Percentiles rank a stretch among this genome's conserved stretches.
These are phyloP conservation scores for Farysia itapuensis DNA, from an alignment of 1,284 basidiomycete genomes.

Conservation along the genomic window DNA sequence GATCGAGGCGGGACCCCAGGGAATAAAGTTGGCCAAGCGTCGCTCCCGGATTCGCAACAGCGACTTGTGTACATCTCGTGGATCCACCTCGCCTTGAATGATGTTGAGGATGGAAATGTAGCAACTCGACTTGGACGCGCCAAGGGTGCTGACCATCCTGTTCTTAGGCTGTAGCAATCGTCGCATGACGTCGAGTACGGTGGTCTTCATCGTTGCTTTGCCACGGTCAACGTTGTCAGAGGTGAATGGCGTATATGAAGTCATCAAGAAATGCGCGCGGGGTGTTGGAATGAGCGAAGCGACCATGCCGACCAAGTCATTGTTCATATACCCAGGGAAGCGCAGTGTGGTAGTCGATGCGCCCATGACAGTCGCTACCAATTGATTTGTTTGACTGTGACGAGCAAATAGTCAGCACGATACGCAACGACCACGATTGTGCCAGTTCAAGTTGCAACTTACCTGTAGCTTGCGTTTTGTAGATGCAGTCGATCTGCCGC, in stretches of 20 bases:
- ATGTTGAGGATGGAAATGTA: slow-evolving; percentile 99
- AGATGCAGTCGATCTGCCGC: slow-evolving; percentile 86
- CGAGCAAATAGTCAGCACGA: not conserved
- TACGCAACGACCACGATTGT: too few species aligned
- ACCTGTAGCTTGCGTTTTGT: slow-evolving; percentile 87
- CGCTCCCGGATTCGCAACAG: slow-evolving; percentile 92
- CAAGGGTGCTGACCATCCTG: slow-evolving; percentile 89
- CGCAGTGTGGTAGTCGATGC: slow-evolving; percentile 95
- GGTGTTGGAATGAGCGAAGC: slow-evolving; percentile 97
- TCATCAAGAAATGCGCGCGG: slow-evolving; percentile 99
- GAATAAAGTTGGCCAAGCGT: slow-evolving; percentile 95
- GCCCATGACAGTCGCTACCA: slow-evolving; percentile 62
- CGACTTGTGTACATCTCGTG: slow-evolving; percentile 97
- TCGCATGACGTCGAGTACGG: slow-evolving; percentile 93
- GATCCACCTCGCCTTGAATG: slow-evolving; percentile 95
- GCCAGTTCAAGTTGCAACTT: too few species aligned
- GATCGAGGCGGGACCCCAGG: slow-evolving; percentile 98
- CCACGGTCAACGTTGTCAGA: slow-evolving; percentile 67
- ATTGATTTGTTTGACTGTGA: slow-evolving; percentile 64
- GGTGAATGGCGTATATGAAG: slow-evolving; percentile 98
- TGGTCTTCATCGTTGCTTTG: slow-evolving; percentile 59
- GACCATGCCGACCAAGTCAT: slow-evolving; percentile 89
- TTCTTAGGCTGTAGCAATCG: slow-evolving; percentile 96
- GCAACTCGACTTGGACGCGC: slow-evolving; percentile 53
- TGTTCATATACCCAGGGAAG: slow-evolving; percentile 99